A percentile compares a stretch with the other conserved stretches of the same genome.
Conservation (phyloP, 2,329 filamentous ascomycete species). For the Cyphellophora attinorum region DNA sequence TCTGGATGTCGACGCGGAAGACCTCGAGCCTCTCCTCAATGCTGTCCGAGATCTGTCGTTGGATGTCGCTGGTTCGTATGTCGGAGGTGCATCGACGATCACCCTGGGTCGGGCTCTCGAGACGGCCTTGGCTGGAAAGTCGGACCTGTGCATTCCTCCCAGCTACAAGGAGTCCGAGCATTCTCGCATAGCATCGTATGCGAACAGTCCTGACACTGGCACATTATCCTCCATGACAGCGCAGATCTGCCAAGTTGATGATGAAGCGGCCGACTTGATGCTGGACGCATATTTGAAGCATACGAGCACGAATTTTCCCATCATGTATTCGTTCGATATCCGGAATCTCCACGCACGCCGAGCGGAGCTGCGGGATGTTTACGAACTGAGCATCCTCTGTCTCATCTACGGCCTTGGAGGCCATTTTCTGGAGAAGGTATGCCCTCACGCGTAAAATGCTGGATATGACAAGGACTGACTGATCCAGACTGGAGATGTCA, state of each 20-base stretch:
- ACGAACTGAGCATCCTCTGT: constrained; percentile 1
- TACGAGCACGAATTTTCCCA: constrained; percentile 2
- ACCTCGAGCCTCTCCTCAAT: neutral
- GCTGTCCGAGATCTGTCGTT: neutral
- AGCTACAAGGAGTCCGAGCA: neutral
- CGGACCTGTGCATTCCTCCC: neutral
- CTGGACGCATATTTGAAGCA: constrained; percentile 3
- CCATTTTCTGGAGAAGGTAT: constrained; percentile 2
- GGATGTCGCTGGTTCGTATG: neutral
- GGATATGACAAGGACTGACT: too few relatives aligned
- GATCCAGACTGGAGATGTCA: constrained; percentile 2
- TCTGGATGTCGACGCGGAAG: neutral
- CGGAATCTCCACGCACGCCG: neutral
- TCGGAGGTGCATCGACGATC: neutral
- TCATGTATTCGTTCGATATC: constrained; percentile 1
- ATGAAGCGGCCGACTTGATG: constrained; percentile 1
- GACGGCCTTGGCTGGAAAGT: neutral
- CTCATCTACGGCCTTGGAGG: constrained; percentile 2
- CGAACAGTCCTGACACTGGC: neutral
- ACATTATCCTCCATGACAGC: neutral
- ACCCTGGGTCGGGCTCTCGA: neutral
- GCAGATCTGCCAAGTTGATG: neutral
- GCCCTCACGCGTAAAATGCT: too few relatives aligned
- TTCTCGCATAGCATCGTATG: neutral
- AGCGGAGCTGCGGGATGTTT: constrained; percentile 1